These are phyloP conservation scores for Flammula alnicola DNA, from an alignment of 1,284 basidiomycete genomes.

Conservation along the genomic window DNA sequence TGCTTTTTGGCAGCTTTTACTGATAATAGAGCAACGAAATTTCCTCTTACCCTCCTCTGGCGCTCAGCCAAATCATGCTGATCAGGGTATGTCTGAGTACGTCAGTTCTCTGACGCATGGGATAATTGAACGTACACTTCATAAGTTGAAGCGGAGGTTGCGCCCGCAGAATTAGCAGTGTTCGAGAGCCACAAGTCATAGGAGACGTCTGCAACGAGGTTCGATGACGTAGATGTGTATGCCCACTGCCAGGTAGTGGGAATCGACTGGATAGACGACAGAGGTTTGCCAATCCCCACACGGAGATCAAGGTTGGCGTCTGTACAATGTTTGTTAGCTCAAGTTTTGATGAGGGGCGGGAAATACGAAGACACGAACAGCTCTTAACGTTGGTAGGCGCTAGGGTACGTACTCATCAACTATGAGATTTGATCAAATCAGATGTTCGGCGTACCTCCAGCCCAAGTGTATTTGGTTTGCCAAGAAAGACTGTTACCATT, in stretches of 20 bases:
- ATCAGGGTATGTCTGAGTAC: background rate
- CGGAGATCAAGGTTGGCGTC: conserved; percentile 38
- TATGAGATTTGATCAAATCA: too few species aligned
- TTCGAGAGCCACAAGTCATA: conserved; percentile 43
- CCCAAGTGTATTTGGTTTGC: conserved; percentile 37
- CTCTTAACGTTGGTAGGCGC: conserved; percentile 37
- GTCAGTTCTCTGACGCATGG: background rate
- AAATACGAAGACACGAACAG: conserved; percentile 25
- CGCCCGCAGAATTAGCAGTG: conserved; percentile 27
- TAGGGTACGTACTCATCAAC: too few species aligned
- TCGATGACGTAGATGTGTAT: conserved; percentile 36
- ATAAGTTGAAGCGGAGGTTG: conserved; percentile 34
- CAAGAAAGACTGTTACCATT: conserved; percentile 34
- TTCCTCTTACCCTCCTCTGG: conserved; percentile 33
- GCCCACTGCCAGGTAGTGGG: conserved; percentile 39
- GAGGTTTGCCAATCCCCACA: conserved; percentile 32
- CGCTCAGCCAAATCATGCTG: conserved; percentile 43
- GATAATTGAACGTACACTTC: conserved; percentile 33
- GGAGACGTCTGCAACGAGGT: conserved; percentile 40
- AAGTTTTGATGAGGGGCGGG: background rate
- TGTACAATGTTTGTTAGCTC: conserved; percentile 9
- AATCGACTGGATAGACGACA: conserved; percentile 37
- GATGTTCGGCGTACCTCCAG: too few species aligned
- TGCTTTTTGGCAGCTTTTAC: too few species aligned
- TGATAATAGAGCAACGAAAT: too few species aligned